Conservation (phyloP, 2,329 filamentous ascomycete genomes). For the Neonectria sp. region DNA sequence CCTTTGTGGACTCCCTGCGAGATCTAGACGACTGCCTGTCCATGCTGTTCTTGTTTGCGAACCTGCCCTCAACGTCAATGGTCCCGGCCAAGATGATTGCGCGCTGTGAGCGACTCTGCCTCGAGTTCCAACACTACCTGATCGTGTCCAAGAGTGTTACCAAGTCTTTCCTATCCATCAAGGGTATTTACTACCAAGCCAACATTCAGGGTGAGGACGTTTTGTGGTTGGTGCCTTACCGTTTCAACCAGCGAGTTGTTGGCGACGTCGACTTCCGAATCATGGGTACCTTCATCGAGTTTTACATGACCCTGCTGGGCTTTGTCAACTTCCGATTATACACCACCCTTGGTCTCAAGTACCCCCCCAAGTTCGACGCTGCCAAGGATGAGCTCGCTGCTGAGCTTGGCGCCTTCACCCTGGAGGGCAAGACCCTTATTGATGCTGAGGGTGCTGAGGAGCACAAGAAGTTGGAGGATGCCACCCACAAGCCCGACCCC, state of each 20-base stretch:
- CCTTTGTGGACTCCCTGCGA: slow-evolving; percentile 92
- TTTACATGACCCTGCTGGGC: slow-evolving; percentile 95
- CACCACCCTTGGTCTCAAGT: slow-evolving; percentile 91
- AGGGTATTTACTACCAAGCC: slow-evolving; percentile 99
- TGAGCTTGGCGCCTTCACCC: slow-evolving; percentile 90
- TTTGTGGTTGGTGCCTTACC: slow-evolving; percentile 97
- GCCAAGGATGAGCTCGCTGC: slow-evolving; percentile 90
- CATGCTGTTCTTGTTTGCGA: slow-evolving; percentile 98
- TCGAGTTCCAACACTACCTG: slow-evolving; percentile 98
- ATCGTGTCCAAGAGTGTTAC: slow-evolving; percentile 92
- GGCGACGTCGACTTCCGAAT: slow-evolving; percentile 98
- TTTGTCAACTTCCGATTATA: slow-evolving; percentile 98
- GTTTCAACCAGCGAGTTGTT: slow-evolving; percentile 95
- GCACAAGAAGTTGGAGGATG: slow-evolving; percentile 65
- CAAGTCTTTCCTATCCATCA: slow-evolving; percentile 98
- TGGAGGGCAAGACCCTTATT: slow-evolving; percentile 80
- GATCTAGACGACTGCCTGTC: slow-evolving; percentile 97
- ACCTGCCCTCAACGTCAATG: slow-evolving; percentile 89
- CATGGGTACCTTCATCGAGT: slow-evolving; percentile 99
- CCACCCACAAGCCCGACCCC: slow-evolving; percentile 69
- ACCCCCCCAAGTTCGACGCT: slow-evolving; percentile 94
- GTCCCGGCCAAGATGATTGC: slow-evolving; percentile 97
- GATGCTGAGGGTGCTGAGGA: slow-evolving; percentile 68
- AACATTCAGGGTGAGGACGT: slow-evolving; percentile 98
- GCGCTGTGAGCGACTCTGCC: slow-evolving; percentile 90